These are phyloP conservation scores for Hansenula anomala DNA, from an alignment of 1,139 yeast genomes.

Conservation along the genomic window DNA sequence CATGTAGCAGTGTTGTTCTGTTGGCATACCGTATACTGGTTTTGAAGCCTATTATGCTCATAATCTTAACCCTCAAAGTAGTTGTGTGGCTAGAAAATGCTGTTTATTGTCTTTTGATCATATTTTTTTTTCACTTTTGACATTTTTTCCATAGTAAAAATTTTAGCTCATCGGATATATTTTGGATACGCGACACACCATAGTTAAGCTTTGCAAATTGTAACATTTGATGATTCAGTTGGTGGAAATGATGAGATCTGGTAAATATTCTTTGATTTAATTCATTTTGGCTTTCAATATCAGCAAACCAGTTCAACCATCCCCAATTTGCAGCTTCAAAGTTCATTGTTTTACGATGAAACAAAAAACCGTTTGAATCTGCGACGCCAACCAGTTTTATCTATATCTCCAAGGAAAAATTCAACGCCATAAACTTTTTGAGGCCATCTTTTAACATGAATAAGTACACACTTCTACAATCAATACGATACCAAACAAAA, in stretches of 20 bases:
- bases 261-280: too few relatives aligned
- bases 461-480: not conserved
- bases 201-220: too few relatives aligned
- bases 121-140: not conserved
- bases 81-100: too few relatives aligned
- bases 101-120: too few relatives aligned
- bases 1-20: not conserved
- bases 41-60: not conserved
- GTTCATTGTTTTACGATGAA: not conserved
- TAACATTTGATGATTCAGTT: too few relatives aligned
- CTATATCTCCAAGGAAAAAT: too few relatives aligned
- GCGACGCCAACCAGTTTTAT: not conserved
- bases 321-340: too few relatives aligned
- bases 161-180: not conserved
- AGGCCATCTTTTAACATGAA: not conserved
- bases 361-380: not conserved
- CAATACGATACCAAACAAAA: not conserved
- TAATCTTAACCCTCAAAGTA: too few relatives aligned
- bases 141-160: not conserved
- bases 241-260: too few relatives aligned
- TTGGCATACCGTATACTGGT: not conserved
- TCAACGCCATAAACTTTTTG: not conserved
- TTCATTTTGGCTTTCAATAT: too few relatives aligned
- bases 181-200: too few relatives aligned
- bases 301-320: too few relatives aligned